Conservation (phyloP, 495 filamentous ascomycete species). For the Annulohypoxylon bovei region DNA sequence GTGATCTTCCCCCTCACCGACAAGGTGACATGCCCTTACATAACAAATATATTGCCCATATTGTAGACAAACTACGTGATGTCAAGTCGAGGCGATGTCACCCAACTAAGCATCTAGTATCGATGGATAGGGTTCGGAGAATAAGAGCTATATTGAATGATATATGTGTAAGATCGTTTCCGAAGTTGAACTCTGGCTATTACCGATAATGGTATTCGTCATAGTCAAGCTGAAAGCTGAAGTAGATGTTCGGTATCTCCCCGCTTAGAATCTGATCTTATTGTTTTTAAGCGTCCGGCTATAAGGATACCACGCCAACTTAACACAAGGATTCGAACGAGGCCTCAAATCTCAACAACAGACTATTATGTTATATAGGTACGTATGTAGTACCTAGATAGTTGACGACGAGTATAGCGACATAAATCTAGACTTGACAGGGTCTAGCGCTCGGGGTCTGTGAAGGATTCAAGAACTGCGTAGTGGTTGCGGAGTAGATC, state of each 20-base stretch:
- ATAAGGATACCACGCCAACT: conserved; percentile 3
- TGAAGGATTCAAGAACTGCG: conserved; percentile 15
- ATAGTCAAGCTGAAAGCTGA: background rate
- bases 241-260: background rate
- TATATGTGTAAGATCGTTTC: background rate
- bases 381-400: background rate
- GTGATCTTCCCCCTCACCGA: conserved; percentile 11
- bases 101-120: background rate
- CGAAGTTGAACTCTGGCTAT: background rate
- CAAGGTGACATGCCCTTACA: conserved; percentile 4
- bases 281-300: conserved; percentile 1
- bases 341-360: background rate
- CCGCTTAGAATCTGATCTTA: background rate
- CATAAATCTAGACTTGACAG: conserved; percentile 17
- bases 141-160: background rate
- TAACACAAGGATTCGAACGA: conserved; percentile 10
- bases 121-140: background rate
- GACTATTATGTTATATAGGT: background rate
- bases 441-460: conserved; percentile 29
- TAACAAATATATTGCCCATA: background rate
- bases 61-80: background rate
- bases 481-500: background rate
- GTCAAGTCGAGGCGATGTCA: background rate
- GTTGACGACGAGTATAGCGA: background rate
- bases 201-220: background rate